Evolutionary conservation across 2,329 filamentous ascomycete species (phyloP), one percentile per base, ranked within the genome.

Genomic region (Didymella segeticola): DNA sequence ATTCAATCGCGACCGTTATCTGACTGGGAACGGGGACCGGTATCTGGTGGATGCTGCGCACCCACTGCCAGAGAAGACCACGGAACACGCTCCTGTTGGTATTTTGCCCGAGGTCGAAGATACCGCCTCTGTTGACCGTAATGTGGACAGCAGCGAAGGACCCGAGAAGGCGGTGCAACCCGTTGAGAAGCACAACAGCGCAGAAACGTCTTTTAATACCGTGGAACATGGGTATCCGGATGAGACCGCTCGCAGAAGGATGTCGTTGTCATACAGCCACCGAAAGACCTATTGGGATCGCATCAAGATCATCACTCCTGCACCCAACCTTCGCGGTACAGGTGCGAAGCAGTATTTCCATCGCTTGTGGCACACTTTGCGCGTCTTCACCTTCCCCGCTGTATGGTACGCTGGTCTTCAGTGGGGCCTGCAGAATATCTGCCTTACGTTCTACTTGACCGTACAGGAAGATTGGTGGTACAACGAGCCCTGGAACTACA

Each of bases 351-450:
- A 86, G 62, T 86, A 85, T 58, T 67, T 78, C 23, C 66, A 73
- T 33, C 82, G 82, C 2, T 73, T 86, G 2, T 80, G 79, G 60
- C 80, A 85, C 59, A 85, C 81, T 0, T 70, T 85, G 43, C 79
- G 82, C n/a, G 74, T 85, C 34, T 85, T 85, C 63, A 77, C 78
- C 1, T 85, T 85, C 54, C 83, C 83, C 0, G 83, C 83, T 1
- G 82, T 85, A 9, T 77, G 83, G 57, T 85, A 81, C 56, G 81
- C 82, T 2, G 83, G 83, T 8, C 67, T 85, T 20, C 83, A 85
- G 62, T 86, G 83, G 83, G 83, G 83, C 4, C 76, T 81, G 25
- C 83, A 86, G 66, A 83, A 85, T 58, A 82, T 83, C n/a, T 85
- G 83, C 70, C 71, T 86, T 19, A 82, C 81, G 1, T 85, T 86